Evolutionary conservation across 2,329 filamentous ascomycete species (phyloP).

Genomic region (Pseudocercospora fijiensis): DNA sequence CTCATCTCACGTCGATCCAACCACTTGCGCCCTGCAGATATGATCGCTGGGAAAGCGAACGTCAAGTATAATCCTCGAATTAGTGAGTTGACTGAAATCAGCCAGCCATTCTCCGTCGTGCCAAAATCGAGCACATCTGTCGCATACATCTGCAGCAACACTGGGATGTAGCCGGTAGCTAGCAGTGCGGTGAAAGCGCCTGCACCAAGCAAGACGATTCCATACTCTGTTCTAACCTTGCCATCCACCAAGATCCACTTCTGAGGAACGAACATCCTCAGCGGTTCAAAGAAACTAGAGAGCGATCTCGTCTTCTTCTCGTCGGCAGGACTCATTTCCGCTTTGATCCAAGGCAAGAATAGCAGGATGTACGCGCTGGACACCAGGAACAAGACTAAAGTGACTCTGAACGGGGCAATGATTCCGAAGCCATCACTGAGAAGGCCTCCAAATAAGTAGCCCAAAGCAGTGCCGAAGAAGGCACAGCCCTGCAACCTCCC

Average conservation of each 20-base stretch:
- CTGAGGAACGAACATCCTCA: slow-evolving; percentile 62
- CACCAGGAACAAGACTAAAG: slow-evolving; percentile 56
- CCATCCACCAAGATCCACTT: slow-evolving; percentile 55
- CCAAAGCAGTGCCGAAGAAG: slow-evolving; percentile 65
- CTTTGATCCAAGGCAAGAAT: slow-evolving; percentile 53
- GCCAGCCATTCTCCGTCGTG: slow-evolving; percentile 47
- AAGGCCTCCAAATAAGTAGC: slow-evolving; percentile 64
- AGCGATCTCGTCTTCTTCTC: slow-evolving; percentile 42
- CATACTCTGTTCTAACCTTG: slow-evolving; percentile 55
- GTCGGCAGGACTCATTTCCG: slow-evolving; percentile 33
- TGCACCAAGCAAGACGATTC: slow-evolving; percentile 61
- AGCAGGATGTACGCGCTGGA: slow-evolving; percentile 45
- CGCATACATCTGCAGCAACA: slow-evolving; percentile 54
- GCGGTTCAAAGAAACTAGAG: slow-evolving; percentile 60
- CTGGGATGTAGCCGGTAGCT: slow-evolving; percentile 66
- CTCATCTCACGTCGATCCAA: slow-evolving; percentile 41
- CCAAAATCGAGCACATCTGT: slow-evolving; percentile 49
- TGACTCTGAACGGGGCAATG: slow-evolving; percentile 63
- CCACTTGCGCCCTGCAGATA: slow-evolving; percentile 44
- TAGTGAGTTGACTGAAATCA: slow-evolving; percentile 48
- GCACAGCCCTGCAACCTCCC: slow-evolving; percentile 65
- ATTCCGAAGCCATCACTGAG: slow-evolving; percentile 65
- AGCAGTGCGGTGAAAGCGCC: slow-evolving; percentile 69
- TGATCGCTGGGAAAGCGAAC: slow-evolving; percentile 47
- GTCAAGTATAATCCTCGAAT: slow-evolving; percentile 48